Evolutionary conservation across 371 early-diverging fungal genomes (phyloP).

Genomic region (Mucor mucedo): DNA sequence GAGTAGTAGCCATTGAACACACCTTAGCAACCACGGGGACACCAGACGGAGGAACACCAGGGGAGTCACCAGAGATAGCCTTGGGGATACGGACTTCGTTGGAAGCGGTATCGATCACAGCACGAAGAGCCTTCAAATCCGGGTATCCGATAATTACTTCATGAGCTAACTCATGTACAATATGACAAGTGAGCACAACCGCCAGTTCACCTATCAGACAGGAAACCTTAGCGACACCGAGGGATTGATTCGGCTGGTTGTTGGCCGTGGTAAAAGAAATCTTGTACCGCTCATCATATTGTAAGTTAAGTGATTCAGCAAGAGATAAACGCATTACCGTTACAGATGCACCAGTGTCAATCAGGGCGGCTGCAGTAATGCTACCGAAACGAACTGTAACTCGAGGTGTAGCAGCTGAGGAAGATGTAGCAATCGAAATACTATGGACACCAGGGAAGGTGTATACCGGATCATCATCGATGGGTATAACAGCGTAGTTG

Average conservation of each 20-base stretch:
- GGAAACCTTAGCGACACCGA: background rate
- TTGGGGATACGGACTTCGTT: conserved; percentile 1
- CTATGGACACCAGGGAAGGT: background rate
- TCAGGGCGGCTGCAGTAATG: background rate
- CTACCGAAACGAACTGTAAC: background rate
- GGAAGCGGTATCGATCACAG: conserved; percentile 7
- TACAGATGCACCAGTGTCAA: conserved; percentile 13
- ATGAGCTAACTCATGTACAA: conserved; percentile 4
- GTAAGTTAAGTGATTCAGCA: background rate
- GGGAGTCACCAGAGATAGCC: background rate
- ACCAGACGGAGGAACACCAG: background rate
- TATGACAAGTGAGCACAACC: background rate
- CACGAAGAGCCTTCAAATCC: conserved; percentile 2
- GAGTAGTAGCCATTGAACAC: background rate
- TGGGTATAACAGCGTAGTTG: conserved; percentile 9
- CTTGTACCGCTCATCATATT: background rate
- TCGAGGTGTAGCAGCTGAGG: background rate
- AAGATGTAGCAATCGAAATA: background rate
- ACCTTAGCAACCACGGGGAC: too few relatives aligned
- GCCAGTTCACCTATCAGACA: background rate
- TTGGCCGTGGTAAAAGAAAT: conserved; percentile 9
- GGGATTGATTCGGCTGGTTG: background rate
- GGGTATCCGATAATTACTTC: conserved; percentile 12
- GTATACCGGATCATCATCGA: conserved; percentile 7
- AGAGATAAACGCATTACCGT: background rate